Conservation (phyloP, 1,139 yeast species). For the Yamadazyma atlantica region DNA sequence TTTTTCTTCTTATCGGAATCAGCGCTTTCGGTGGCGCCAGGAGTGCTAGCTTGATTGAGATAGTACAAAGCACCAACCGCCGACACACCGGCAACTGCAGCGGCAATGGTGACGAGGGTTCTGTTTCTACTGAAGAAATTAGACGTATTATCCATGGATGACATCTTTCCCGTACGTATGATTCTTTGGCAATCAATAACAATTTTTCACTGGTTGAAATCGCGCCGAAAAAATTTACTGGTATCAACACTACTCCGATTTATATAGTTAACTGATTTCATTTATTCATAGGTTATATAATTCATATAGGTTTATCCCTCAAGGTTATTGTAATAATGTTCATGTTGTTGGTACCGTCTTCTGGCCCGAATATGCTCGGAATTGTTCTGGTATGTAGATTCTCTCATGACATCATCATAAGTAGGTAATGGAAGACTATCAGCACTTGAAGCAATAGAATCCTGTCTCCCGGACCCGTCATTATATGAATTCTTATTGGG, state of each 20-base stretch:
- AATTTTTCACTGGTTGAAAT: constrained; percentile 21
- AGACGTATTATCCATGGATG: constrained; percentile 14
- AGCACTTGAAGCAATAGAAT: constrained; percentile 5
- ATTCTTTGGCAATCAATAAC: constrained; percentile 6
- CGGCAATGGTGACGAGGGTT: constrained; percentile 57
- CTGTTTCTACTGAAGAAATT: constrained; percentile 56
- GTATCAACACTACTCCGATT: no score
- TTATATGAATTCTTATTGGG: background rate
- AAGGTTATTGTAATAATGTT: constrained; percentile 29
- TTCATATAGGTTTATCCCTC: constrained; percentile 14
- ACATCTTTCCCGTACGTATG: constrained; percentile 6
- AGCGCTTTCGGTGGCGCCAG: constrained; percentile 21
- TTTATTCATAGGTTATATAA: no score
- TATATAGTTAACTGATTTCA: no score
- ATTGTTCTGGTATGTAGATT: constrained; percentile 24
- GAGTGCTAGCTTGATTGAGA: constrained; percentile 6
- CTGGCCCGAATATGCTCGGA: constrained; percentile 31
- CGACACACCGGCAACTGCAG: constrained; percentile 62
- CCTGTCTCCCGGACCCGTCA: background rate
- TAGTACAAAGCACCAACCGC: constrained; percentile 53
- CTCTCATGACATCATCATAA: constrained; percentile 36
- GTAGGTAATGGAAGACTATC: constrained; percentile 28
- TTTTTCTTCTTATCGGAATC: constrained; percentile 34
- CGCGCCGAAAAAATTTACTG: constrained; percentile 2
- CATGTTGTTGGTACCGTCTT: constrained; percentile 39